Conservation (phyloP, 345 rosid species). For the Triadica sebifera region DNA sequence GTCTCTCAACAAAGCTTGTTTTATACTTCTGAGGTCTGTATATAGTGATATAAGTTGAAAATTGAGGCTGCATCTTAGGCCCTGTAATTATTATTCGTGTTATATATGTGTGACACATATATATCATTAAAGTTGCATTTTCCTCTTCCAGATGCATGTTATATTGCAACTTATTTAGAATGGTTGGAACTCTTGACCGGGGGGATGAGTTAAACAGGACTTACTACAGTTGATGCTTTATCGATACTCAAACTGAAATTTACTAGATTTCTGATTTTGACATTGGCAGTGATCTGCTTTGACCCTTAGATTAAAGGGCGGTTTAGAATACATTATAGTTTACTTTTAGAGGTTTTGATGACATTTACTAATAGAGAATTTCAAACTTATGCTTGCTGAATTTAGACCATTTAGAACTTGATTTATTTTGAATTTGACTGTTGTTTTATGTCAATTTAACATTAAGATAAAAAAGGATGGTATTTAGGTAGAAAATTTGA, state of each 20-base stretch:
- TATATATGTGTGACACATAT: background rate
- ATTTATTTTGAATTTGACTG: background rate
- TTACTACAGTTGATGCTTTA: background rate
- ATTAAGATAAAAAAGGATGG: background rate
- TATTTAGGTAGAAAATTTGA: background rate
- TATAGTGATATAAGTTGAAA: conserved; percentile 1
- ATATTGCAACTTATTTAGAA: background rate
- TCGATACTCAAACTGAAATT: background rate
- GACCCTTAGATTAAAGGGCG: background rate
- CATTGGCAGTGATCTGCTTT: background rate
- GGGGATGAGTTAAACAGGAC: background rate
- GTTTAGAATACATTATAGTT: background rate
- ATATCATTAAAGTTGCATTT: background rate
- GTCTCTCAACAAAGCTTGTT: conserved; percentile 32
- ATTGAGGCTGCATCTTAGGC: background rate
- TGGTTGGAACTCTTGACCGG: background rate
- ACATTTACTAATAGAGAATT: background rate
- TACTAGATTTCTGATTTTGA: background rate
- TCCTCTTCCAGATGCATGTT: background rate
- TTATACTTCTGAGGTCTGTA: conserved; percentile 48
- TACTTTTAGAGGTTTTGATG: background rate
- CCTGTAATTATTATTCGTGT: background rate
- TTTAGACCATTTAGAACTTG: background rate
- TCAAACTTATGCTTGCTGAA: background rate
- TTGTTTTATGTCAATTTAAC: background rate